These are phyloP conservation scores for Lasiodiplodia citricola DNA, from an alignment of 2,329 filamentous ascomycete species.

Conservation along the genomic window DNA sequence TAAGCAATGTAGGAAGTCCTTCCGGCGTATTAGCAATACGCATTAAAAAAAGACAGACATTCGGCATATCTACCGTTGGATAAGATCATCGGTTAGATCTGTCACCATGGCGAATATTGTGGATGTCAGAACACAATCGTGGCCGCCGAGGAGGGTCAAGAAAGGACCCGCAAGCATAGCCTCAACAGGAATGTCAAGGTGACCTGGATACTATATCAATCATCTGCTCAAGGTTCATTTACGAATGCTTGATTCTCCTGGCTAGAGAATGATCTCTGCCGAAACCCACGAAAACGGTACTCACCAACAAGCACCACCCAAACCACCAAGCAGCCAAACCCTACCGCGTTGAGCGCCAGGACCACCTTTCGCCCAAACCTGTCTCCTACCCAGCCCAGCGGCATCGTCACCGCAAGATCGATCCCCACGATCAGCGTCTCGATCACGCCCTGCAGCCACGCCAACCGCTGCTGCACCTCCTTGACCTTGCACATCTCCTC, in stretches of 20 bases:
- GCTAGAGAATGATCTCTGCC: not conserved
- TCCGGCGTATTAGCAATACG: not conserved
- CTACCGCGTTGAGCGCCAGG: constrained; percentile 41
- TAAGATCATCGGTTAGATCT: constrained; percentile 38
- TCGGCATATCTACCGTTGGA: constrained; percentile 33
- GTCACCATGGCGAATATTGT: constrained; percentile 43
- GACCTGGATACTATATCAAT: constrained; percentile 29
- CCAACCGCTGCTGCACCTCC: constrained; percentile 56
- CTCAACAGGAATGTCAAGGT: constrained; percentile 37
- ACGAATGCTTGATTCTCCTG: too few relatives aligned
- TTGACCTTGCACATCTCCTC: constrained; percentile 63
- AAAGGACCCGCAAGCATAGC: constrained; percentile 40
- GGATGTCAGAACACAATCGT: constrained; percentile 44
- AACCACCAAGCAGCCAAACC: constrained; percentile 36
- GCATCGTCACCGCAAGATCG: constrained; percentile 44
- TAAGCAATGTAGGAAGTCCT: constrained; percentile 42
- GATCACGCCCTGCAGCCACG: constrained; percentile 57
- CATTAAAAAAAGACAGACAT: constrained; percentile 10
- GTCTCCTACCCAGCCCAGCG: constrained; percentile 42
- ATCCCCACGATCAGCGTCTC: constrained; percentile 42
- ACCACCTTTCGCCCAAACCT: constrained; percentile 36
- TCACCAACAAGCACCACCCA: constrained; percentile 41
- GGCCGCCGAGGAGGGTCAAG: constrained; percentile 39
- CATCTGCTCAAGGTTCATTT: not conserved
- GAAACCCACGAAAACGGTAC: constrained; percentile 19